Evolutionary conservation across 176 grass and related monocot species (phyloP), one percentile per base, ranked within the genome.

Genomic region (Bromus sterilis): DNA sequence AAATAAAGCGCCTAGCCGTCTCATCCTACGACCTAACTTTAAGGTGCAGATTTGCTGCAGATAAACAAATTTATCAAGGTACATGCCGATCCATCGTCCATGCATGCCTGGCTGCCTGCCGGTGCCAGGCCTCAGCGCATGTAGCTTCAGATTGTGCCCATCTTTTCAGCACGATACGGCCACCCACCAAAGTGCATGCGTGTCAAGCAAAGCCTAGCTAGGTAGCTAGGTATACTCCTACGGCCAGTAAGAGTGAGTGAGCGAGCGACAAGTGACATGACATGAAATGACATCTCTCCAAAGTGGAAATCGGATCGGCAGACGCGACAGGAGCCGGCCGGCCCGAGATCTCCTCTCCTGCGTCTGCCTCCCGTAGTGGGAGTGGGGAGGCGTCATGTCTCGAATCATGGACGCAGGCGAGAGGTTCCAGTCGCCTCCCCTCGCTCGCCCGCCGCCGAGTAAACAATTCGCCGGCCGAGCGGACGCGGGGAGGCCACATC

Each of bases 331-430:
- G 35, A 44, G 75, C 60, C 18, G 41, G 25, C 74, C 11, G 41
- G 25, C 74, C 11, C 41, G 13, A 48, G 40, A 48, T 72, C 39
- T 70, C 41, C 41, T 28, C 57, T 46, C 24, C 44, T n/a, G 68
- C 55, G 8, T 4, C 29, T 34, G 64, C 64, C 34, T 13, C 64
- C 70, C 70, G 42, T 31, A 15, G 58, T 73, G 70, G 28, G 26
- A 21, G 29, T 32, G 26, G 34, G 56, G 76, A 63, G 77, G 3
- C 33, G 77, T 86, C 84, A 34, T 86, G 84, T 86, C 77, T 32
- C 58, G 57, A 43, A 86, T 74, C 84, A 86, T 80, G 84, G 77
- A 75, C 13, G 68, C 77, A 86, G 57, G 7, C 37, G n/a, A n/a
- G n/a, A 7, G 59, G 56, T 3, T 69, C 37, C n/a, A 70, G 66